Conservation (phyloP, 805 yeast species). For the Starmerella vaccinii region DNA sequence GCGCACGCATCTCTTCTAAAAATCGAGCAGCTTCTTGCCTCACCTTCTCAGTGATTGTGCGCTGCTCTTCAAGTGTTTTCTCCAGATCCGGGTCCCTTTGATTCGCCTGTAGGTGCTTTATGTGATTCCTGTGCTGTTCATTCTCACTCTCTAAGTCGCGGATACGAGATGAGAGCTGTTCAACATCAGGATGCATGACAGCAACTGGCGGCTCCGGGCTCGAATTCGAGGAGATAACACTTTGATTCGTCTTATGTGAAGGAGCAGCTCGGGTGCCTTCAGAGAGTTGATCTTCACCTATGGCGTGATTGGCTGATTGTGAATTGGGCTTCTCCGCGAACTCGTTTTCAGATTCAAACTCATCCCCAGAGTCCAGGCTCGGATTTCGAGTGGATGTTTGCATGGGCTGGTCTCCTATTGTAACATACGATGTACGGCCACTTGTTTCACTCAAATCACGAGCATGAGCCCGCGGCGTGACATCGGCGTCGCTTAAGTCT, state of each 20-base stretch:
- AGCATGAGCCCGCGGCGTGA: not conserved
- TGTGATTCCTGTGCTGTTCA: not conserved
- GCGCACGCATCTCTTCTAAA: constrained; percentile 33
- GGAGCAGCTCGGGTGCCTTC: no score
- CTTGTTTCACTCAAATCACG: not conserved
- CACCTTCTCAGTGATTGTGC: constrained; percentile 31
- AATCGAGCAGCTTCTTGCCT: constrained; percentile 32
- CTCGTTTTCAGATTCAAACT: no score
- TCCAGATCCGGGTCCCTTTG: constrained; percentile 15
- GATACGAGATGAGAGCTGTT: not conserved
- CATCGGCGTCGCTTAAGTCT: not conserved
- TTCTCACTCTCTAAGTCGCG: constrained; percentile 2
- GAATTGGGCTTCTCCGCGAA: no score
- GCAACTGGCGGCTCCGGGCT: not conserved
- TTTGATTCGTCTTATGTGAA: no score
- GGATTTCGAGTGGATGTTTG: not conserved
- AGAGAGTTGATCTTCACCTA: not conserved
- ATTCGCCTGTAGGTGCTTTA: not conserved
- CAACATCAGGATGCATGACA: not conserved
- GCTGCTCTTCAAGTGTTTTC: constrained; percentile 24
- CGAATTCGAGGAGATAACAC: not conserved
- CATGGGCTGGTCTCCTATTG: not conserved
- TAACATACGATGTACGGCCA: constrained; percentile 1
- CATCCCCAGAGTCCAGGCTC: no score
- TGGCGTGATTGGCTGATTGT: not conserved